Evolutionary conservation across 352 stramenopile species (phyloP).

Genomic region (Phytophthora megakarya): DNA sequence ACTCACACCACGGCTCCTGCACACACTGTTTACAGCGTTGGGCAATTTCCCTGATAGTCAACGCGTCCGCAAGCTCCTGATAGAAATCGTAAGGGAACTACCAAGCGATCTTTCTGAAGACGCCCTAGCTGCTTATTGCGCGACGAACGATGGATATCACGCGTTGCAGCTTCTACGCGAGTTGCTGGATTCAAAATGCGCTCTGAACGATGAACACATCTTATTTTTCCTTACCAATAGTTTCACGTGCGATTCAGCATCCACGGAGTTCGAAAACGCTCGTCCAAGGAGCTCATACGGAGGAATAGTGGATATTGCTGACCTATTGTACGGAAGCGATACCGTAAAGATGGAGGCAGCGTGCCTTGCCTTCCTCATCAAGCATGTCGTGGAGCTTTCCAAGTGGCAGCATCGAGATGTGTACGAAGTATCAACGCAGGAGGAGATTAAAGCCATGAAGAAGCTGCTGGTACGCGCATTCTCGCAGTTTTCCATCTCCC

Average conservation of each 20-base stretch:
- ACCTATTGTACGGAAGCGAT: constrained; percentile 34
- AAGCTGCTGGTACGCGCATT: constrained; percentile 45
- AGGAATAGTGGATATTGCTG: constrained; percentile 36
- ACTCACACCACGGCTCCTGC: constrained; percentile 53
- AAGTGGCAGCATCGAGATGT: constrained; percentile 30
- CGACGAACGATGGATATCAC: constrained; percentile 38
- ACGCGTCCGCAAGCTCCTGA: constrained; percentile 52
- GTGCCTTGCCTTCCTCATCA: constrained; percentile 54
- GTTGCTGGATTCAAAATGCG: constrained; percentile 35
- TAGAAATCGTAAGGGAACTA: constrained; percentile 45
- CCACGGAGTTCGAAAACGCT: constrained; percentile 20
- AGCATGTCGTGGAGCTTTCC: constrained; percentile 51
- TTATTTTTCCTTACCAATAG: constrained; percentile 68
- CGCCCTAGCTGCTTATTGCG: constrained; percentile 63
- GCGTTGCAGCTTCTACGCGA: constrained; percentile 47
- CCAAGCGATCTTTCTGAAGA: constrained; percentile 47
- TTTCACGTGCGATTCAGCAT: constrained; percentile 30
- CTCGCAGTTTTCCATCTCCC: constrained; percentile 40
- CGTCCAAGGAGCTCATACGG: constrained; percentile 32
- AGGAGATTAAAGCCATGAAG: constrained; percentile 50
- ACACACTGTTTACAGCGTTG: constrained; percentile 56
- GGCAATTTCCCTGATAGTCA: constrained; percentile 34
- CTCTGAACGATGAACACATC: constrained; percentile 58
- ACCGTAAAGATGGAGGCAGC: constrained; percentile 38
- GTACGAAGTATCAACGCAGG: constrained; percentile 25